Evolutionary conservation across 1,284 basidiomycete genomes (phyloP).

Genomic region (Puccinia horiana): DNA sequence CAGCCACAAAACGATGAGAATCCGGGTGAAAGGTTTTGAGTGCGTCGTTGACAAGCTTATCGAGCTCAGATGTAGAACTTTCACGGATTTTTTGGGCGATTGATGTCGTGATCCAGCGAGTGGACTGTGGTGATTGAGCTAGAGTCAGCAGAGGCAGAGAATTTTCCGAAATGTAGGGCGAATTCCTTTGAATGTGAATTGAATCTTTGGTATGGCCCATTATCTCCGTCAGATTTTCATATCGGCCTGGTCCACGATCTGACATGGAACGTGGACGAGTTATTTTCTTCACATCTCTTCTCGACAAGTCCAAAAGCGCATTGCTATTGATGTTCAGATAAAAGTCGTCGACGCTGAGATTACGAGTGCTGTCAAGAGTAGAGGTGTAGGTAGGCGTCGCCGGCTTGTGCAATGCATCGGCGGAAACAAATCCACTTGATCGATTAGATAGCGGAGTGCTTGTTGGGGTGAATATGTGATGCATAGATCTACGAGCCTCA

Average conservation of each 20-base stretch:
- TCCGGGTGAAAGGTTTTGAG: constrained; percentile 17
- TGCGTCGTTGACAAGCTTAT: neutral
- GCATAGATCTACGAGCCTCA: neutral
- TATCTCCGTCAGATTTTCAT: neutral
- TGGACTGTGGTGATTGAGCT: neutral
- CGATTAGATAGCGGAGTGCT: constrained; percentile 18
- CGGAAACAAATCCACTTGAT: neutral
- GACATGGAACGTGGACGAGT: constrained; percentile 37
- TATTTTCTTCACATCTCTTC: constrained; percentile 16
- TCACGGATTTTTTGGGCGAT: constrained; percentile 20
- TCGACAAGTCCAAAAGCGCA: constrained; percentile 7
- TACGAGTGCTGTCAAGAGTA: neutral
- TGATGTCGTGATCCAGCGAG: neutral
- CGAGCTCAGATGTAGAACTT: neutral
- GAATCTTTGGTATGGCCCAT: neutral
- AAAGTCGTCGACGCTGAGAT: constrained; percentile 31
- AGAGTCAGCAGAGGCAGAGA: neutral
- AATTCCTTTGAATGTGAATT: neutral
- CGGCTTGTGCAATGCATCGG: neutral
- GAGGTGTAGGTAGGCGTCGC: neutral
- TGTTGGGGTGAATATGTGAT: constrained; percentile 19
- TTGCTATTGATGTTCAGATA: constrained; percentile 19
- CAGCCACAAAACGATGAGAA: constrained; percentile 29
- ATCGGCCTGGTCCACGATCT: constrained; percentile 22
- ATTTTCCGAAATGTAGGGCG: neutral